Evolutionary conservation across 1,139 yeast species (phyloP).

Genomic region (Yamadazyma atmosphaerica): DNA sequence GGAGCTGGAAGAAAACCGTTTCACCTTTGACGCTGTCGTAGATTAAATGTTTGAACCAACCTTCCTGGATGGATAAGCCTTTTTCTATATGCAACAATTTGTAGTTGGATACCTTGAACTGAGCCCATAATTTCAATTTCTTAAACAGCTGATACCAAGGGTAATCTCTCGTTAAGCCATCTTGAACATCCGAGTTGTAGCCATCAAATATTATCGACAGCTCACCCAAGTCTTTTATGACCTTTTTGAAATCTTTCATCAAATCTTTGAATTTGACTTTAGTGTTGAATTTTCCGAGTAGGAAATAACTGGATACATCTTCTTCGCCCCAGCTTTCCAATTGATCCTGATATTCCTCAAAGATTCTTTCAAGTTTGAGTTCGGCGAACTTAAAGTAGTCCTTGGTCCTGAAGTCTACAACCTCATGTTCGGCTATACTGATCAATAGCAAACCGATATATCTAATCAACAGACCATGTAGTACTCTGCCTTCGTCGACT

Average conservation of each 20-base stretch:
- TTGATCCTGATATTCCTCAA: slow-evolving; percentile 11
- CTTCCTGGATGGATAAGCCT: slow-evolving; percentile 17
- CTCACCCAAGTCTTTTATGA: slow-evolving; percentile 2
- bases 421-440: slow-evolving; percentile 43
- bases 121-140: slow-evolving; percentile 59
- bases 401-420: slow-evolving; percentile 31
- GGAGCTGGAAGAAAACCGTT: background rate
- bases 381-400: slow-evolving; percentile 24
- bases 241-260: slow-evolving; percentile 11
- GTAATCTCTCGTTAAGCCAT: slow-evolving; percentile 54
- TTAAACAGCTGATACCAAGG: slow-evolving; percentile 68
- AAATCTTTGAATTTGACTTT: slow-evolving; percentile 19
- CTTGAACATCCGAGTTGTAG: slow-evolving; percentile 41
- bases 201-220: slow-evolving; percentile 33
- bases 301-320: slow-evolving; percentile 23
- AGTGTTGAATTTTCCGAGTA: slow-evolving; percentile 24
- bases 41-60: slow-evolving; percentile 26
- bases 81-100: slow-evolving; percentile 53
- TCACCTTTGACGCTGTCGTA: slow-evolving; percentile 16
- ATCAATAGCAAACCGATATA: slow-evolving; percentile 39
- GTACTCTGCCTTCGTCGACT: slow-evolving; percentile 28
- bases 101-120: slow-evolving; percentile 54
- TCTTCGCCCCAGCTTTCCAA: slow-evolving; percentile 23
- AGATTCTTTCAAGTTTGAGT: slow-evolving; percentile 19
- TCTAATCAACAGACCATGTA: slow-evolving; percentile 41